Evolutionary conservation across 805 yeast species (phyloP).

Genomic region (Kluyveromyces siamensis): DNA sequence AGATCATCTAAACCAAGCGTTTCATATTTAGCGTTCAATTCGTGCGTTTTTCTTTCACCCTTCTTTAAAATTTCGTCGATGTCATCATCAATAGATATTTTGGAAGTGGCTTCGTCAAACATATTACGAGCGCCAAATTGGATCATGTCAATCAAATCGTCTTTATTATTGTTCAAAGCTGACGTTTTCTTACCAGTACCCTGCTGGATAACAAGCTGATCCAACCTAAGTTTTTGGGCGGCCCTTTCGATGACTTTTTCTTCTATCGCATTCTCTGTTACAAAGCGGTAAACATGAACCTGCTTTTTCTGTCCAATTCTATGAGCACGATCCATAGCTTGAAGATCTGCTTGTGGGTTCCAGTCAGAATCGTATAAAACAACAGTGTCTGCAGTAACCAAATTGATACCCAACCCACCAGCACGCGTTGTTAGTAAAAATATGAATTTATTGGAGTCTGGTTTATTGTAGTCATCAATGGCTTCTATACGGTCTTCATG

Average conservation of each 20-base stretch:
- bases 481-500: conserved; percentile 91
- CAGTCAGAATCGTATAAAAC: conserved; percentile 88
- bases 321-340: conserved; percentile 98
- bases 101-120: conserved; percentile 43
- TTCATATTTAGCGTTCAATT: conserved; percentile 72
- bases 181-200: conserved; percentile 47
- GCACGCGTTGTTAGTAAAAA: conserved; percentile 90
- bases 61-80: conserved; percentile 72
- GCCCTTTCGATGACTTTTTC: conserved; percentile 95
- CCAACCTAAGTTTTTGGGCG: conserved; percentile 84
- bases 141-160: conserved; percentile 87
- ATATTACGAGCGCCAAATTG: conserved; percentile 94
- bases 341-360: conserved; percentile 97
- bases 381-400: conserved; percentile 88
- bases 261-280: conserved; percentile 92
- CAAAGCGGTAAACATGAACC: conserved; percentile 85
- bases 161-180: conserved; percentile 43
- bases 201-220: conserved; percentile 93
- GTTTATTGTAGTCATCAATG: conserved; percentile 83
- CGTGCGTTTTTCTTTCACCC: conserved; percentile 77
- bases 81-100: conserved; percentile 42
- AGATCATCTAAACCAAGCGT: conserved; percentile 86
- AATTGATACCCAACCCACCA: conserved; percentile 91
- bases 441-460: conserved; percentile 72
- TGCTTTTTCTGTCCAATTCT: conserved; percentile 96